Evolutionary conservation across 2,329 filamentous ascomycete species (phyloP), one percentile per base, ranked within the genome.

Genomic region (Rachicladosporium sp.): DNA sequence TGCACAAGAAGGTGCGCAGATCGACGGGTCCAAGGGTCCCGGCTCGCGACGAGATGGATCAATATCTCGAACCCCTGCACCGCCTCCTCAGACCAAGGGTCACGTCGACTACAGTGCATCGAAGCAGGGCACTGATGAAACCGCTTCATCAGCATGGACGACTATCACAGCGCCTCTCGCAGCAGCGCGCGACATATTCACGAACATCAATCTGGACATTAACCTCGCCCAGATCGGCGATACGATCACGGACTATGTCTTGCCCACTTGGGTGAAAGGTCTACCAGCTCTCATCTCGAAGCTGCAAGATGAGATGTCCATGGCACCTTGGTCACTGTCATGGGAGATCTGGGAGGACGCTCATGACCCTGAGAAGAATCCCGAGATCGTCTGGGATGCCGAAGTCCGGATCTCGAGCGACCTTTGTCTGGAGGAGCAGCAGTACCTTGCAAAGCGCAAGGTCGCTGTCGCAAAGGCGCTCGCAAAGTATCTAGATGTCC

Each of bases 331-430:
- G 1, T 93, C 87, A 1, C 66, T 98, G 32, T 86, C 89, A 9
- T 82, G 93, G 54, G 84, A 95, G 50, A 91, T 98, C 43, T 96
- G 91, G 91, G 69, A 71, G 47, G 89, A 96, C 52, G 86, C 91
- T 1, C 82, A 87, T 42, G 84, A 96, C 55, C 77, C 87, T 0
- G 69, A 76, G 35, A 69, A 83, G 46, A 85, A 96, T 50, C 89
- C 89, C 0, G 91, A 98, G 57, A 93, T 96, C 42, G 66, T 76
- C 27, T 86, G 81, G 65, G 76, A 85, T 31, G 88, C 89, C 11
- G 69, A 67, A 12, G 91, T 98, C 2, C 76, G 91, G 13, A 77
- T 96, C 3, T 91, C 88, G 0, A 66, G 76, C 11, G 77, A 84
- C 6, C 69, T 98, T 1, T 95, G 91, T 49, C 68, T 76, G 1